phyloP scores from a whole-genome alignment of 108 stramenopile species.

The Pseudonitzschia pungens region DNA sequence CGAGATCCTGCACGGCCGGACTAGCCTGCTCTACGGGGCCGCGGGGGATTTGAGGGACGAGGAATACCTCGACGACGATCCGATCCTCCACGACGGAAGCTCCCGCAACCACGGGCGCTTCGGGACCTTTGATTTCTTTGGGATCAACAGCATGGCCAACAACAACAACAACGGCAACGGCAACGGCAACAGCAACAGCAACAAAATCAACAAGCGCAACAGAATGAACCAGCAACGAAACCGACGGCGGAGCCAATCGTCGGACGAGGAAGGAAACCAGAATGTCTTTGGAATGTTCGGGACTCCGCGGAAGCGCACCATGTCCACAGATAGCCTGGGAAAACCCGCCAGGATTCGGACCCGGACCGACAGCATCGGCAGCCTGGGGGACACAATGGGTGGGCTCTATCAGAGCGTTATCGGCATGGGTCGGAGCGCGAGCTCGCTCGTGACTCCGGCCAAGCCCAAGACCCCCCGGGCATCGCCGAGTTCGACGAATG shows the following conservation, averaged over 20 bases:
- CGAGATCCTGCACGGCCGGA: slow-evolving; percentile 8
- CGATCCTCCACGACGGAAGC: too few species aligned
- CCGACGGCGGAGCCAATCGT: background rate
- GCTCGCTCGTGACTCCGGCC: too few species aligned
- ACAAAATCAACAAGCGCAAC: background rate
- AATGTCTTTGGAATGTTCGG: background rate
- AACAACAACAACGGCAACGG: background rate
- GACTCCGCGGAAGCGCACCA: slow-evolving; percentile 1
- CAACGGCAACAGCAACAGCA: background rate
- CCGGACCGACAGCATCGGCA: background rate
- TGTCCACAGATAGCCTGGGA: slow-evolving; percentile 4
- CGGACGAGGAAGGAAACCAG: background rate
- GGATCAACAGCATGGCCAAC: background rate
- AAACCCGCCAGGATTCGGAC: background rate
- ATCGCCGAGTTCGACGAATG: too few species aligned
- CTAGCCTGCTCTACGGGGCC: background rate
- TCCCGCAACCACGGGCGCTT: background rate
- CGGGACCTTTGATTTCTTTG: slow-evolving; percentile 22
- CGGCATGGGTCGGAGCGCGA: background rate
- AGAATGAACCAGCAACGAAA: background rate
- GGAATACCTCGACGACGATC: background rate
- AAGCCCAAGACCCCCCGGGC: background rate
- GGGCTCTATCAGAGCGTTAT: background rate
- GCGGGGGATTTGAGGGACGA: slow-evolving; percentile 2
- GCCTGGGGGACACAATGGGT: background rate